Evolutionary conservation across 129 eudicot species (phyloP).

Genomic region (Pseudognaphalium luteoalbum): DNA sequence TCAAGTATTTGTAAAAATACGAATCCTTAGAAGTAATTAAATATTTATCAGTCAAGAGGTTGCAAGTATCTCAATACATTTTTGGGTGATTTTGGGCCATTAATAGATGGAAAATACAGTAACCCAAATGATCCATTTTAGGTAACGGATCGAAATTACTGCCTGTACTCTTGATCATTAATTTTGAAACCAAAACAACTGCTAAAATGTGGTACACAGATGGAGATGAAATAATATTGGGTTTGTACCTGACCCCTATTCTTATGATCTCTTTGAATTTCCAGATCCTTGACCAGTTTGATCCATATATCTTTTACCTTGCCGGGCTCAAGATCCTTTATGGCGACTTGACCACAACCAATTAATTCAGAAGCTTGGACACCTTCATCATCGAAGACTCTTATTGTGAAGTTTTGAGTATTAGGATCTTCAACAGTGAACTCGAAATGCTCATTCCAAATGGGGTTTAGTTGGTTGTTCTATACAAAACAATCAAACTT

Average conservation of each 20-base stretch:
- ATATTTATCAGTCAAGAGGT: not conserved
- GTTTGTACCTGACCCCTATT: slow-evolving; percentile 72
- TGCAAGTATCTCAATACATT: not conserved
- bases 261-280: slow-evolving; percentile 73
- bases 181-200: not conserved
- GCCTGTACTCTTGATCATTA: not conserved
- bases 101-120: not conserved
- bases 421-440: slow-evolving; percentile 77
- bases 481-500: slow-evolving; percentile 16
- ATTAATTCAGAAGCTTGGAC: slow-evolving; percentile 80
- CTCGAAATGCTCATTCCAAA: slow-evolving; percentile 97
- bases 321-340: slow-evolving; percentile 76
- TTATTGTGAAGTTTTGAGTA: slow-evolving; percentile 75
- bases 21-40: not conserved
- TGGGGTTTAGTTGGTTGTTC: slow-evolving; percentile 85
- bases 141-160: not conserved
- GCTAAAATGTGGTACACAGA: slow-evolving; percentile 2
- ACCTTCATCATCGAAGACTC: slow-evolving; percentile 92
- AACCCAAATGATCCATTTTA: not conserved
- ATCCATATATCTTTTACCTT: slow-evolving; percentile 83
- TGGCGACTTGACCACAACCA: slow-evolving; percentile 64
- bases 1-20: not conserved
- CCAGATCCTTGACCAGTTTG: slow-evolving; percentile 80
- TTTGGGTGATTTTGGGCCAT: not conserved
- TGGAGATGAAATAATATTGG: not conserved